Evolutionary conservation across 768 basidiomycete species (phyloP).

Genomic region (Mycena polygramma): DNA sequence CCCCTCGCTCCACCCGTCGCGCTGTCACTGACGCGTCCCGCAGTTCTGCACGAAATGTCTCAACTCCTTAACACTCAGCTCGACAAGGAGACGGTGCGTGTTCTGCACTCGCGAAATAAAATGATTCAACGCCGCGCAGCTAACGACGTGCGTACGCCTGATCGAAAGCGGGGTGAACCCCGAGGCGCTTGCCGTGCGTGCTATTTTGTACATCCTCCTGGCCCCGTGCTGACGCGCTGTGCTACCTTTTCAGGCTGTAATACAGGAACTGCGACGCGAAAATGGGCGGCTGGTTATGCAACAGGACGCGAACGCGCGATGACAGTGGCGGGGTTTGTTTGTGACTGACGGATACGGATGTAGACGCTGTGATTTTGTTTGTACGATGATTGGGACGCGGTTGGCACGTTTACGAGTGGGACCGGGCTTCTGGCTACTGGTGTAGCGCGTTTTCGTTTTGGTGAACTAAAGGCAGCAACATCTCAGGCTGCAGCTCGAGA

Average conservation of each 20-base stretch:
- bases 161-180: constrained; percentile 95
- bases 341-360: too few relatives aligned
- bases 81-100: constrained; percentile 78
- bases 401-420: neutral
- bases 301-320: constrained; percentile 5
- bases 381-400: neutral
- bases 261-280: constrained; percentile 87
- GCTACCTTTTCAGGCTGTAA: constrained; percentile 75
- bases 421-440: too few relatives aligned
- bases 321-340: too few relatives aligned
- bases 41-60: constrained; percentile 90
- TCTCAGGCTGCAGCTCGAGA: too few relatives aligned
- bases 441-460: too few relatives aligned
- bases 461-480: too few relatives aligned
- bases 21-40: neutral
- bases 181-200: constrained; percentile 87
- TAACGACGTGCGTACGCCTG: constrained; percentile 93
- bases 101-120: neutral
- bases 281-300: constrained; percentile 44
- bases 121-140: constrained; percentile 34
- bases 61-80: constrained; percentile 89
- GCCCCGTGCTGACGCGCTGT: constrained; percentile 9
- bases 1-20: neutral
- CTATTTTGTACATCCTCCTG: too few relatives aligned
- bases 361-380: neutral